Evolutionary conservation across 2,329 filamentous ascomycete species (phyloP).

Genomic region (Esteya vermicola): DNA sequence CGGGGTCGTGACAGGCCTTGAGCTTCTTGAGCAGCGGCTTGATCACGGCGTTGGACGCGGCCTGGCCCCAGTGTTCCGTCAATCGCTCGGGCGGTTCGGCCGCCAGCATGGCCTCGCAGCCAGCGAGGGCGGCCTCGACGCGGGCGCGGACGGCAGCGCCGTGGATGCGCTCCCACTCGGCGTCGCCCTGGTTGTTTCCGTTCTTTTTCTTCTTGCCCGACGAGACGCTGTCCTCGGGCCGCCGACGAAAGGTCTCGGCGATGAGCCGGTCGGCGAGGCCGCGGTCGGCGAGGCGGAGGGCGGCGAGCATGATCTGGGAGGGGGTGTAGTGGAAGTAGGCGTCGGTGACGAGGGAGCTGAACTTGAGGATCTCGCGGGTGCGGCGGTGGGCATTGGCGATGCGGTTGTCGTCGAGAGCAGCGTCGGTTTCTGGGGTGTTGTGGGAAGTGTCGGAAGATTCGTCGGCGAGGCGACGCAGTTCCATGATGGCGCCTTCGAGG

Average conservation of each 20-base stretch:
- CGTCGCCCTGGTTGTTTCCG: too few relatives aligned
- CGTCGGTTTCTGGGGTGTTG: too few relatives aligned
- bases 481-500: slow-evolving; percentile 74
- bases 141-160: slow-evolving; percentile 25
- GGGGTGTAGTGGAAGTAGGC: slow-evolving; percentile 96
- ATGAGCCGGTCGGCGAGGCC: slow-evolving; percentile 40
- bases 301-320: slow-evolving; percentile 81
- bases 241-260: slow-evolving; percentile 22
- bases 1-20: slow-evolving; percentile 59
- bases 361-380: slow-evolving; percentile 61
- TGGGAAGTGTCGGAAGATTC: too few relatives aligned
- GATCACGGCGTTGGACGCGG: slow-evolving; percentile 32
- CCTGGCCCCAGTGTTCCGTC: slow-evolving; percentile 37
- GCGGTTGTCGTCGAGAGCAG: slow-evolving; percentile 19
- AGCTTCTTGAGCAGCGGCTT: slow-evolving; percentile 53
- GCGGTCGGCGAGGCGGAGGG: slow-evolving; percentile 61
- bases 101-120: slow-evolving; percentile 39
- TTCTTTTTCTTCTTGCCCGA: slow-evolving; percentile 9
- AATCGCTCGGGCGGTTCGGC: slow-evolving; percentile 42
- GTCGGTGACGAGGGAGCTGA: slow-evolving; percentile 74
- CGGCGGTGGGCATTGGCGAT: slow-evolving; percentile 52
- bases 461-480: slow-evolving; percentile 54
- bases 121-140: slow-evolving; percentile 31
- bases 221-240: slow-evolving; percentile 10
- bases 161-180: slow-evolving; percentile 13